phyloP scores from a whole-genome alignment of 495 filamentous ascomycete genomes.

The Hypoxylon rickii region DNA sequence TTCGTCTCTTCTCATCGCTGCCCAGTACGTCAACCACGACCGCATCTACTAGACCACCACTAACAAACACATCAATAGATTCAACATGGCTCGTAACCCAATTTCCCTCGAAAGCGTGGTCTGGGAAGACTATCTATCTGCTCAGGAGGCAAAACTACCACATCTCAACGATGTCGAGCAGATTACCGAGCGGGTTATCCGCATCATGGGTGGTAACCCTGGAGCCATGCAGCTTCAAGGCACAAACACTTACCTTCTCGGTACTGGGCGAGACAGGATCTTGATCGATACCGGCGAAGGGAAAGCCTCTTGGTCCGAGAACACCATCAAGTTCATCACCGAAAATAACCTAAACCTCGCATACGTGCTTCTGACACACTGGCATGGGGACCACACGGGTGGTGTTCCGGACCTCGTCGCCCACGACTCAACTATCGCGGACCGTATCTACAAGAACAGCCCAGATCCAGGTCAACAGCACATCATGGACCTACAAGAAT shows the following conservation, averaged over 20 bases:
- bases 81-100: background rate
- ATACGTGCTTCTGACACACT: slow-evolving; percentile 72
- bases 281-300: slow-evolving; percentile 75
- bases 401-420: slow-evolving; percentile 68
- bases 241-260: slow-evolving; percentile 78
- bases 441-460: slow-evolving; percentile 51
- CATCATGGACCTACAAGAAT: slow-evolving; percentile 69
- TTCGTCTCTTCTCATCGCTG: background rate
- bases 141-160: slow-evolving; percentile 41
- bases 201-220: slow-evolving; percentile 38
- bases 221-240: slow-evolving; percentile 48
- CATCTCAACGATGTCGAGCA: slow-evolving; percentile 43
- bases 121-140: slow-evolving; percentile 47
- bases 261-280: slow-evolving; percentile 62
- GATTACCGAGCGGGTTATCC: slow-evolving; percentile 49
- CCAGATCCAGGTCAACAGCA: slow-evolving; percentile 51
- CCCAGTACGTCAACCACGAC: background rate
- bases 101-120: background rate
- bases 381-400: slow-evolving; percentile 78
- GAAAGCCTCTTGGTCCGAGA: background rate
- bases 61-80: background rate
- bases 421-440: slow-evolving; percentile 54
- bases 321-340: background rate
- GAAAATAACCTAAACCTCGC: background rate
- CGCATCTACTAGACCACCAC: background rate